Percentiles rank a stretch among this genome's conserved stretches.
Conservation (phyloP, 768 basidiomycete species). For the Agaricus bisporus region DNA sequence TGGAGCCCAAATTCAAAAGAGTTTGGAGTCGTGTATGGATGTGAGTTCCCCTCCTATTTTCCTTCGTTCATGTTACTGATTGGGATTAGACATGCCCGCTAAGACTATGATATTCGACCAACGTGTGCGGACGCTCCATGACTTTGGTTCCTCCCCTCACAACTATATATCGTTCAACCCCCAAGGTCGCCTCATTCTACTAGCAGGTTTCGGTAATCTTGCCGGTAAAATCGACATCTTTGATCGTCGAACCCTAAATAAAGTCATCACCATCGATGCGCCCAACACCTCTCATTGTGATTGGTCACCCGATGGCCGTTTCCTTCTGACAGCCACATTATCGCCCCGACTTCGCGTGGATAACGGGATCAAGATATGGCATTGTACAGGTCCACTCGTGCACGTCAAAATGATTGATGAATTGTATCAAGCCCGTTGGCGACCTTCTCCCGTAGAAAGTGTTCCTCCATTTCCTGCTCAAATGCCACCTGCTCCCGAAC, state of each 20-base stretch:
- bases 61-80: not conserved
- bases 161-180: constrained; percentile 96
- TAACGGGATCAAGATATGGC: constrained; percentile 96
- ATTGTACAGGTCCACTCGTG: constrained; percentile 82
- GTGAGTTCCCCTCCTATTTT: constrained; percentile 41
- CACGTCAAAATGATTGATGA: constrained; percentile 82
- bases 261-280: constrained; percentile 77
- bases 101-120: constrained; percentile 90
- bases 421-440: constrained; percentile 85
- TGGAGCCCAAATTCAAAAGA: constrained; percentile 98
- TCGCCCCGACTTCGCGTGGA: constrained; percentile 94
- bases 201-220: constrained; percentile 96
- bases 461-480: constrained; percentile 60
- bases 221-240: constrained; percentile 91
- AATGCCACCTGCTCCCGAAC: constrained; percentile 65
- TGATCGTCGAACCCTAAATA: constrained; percentile 81
- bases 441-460: constrained; percentile 63
- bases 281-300: constrained; percentile 92
- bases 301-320: constrained; percentile 93
- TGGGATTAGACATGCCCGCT: constrained; percentile 80
- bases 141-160: constrained; percentile 84
- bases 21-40: constrained; percentile 95
- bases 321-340: constrained; percentile 91
- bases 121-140: constrained; percentile 80
- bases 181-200: constrained; percentile 79